Percentiles rank a stretch among this genome's conserved stretches.
phyloP scores from a whole-genome alignment of 2,329 filamentous ascomycete genomes.

The Fusarium annulatum region DNA sequence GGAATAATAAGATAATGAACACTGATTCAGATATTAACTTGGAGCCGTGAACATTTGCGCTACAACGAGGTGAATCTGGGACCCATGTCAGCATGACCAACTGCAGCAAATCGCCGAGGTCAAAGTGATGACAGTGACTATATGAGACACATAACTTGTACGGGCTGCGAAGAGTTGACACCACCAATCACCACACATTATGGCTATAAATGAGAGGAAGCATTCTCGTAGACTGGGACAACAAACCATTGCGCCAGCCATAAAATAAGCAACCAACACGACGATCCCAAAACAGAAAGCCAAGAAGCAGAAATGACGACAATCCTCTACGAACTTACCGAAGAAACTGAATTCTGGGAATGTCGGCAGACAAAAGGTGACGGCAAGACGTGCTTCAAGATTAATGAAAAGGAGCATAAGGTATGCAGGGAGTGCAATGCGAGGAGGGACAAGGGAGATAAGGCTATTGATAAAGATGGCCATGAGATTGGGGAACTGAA shows the following conservation, averaged over 20 bases:
- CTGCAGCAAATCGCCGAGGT: fast-evolving
- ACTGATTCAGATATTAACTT: fast-evolving
- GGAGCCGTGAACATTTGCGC: fast-evolving
- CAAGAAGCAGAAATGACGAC: neutral
- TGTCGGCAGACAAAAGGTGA: neutral
- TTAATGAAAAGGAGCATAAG: neutral
- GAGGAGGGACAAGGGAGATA: neutral
- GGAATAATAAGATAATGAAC: neutral
- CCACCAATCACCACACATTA: neutral
- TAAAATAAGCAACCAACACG: fast-evolving
- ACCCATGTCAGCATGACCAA: fast-evolving
- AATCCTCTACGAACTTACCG: fast-evolving
- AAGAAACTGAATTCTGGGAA: neutral
- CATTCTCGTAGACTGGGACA: fast-evolving
- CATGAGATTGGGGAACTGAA: neutral
- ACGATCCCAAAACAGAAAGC: fast-evolving
- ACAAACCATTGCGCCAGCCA: no score
- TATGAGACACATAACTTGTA: fast-evolving
- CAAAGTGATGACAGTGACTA: fast-evolving
- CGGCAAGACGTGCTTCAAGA: neutral
- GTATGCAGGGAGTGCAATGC: neutral
- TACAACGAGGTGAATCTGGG: fast-evolving
- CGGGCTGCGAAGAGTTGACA: fast-evolving
- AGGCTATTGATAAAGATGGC: neutral
- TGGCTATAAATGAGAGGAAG: neutral